Base-by-base conservation (phyloP, 2,329 filamentous ascomycete species). In the Aureobasidium namibiae region DNA sequence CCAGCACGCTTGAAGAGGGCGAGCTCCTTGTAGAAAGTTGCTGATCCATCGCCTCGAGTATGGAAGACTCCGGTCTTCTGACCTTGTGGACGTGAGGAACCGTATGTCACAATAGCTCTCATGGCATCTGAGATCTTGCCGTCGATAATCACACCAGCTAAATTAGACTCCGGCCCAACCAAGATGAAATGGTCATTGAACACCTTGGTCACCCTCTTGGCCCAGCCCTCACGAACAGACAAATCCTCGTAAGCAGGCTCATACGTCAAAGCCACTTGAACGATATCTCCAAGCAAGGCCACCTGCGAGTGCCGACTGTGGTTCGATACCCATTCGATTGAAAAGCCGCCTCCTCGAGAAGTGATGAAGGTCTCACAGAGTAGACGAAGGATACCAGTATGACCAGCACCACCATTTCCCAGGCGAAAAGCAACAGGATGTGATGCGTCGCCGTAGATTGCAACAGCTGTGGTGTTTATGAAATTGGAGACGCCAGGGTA, bases 181-280 rank as follows among this genome's bases (percentile, higher is more conserved):
- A 67, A 59, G 9, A 66, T 59, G 36, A 67, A 67, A 59, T 67
- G 66, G 49, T 67, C 66, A 31, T 65, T 61, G 58, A 67, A 67
- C 1, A 56, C 63, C 29, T 61, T 59, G 2, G 61, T 45, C 11
- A 62, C 56, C 36, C 54, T 58, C 26, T 44, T 41, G 2, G 61
- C 44, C 66, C 66, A 67, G 1, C 65, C 65, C 29, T 67, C 66
- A 1, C 14, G 4, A 13, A 64, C 58, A 1, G 64, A 52, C 4
- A 65, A 9, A 16, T 62, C 60, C 45, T 67, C 65, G 46, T 65
- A 64, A 8, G 58, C 56, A 4, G 62, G 66, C 48, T 67, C 66
- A 36, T 67, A 67, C 0, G 66, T 67, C 53, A 67, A 52, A 7
- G 66, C 66, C 1, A 66, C 44, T 34, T 67, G 63, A 23, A 66